phyloP scores from a whole-genome alignment of 192 early-diverging fungal genomes.

The Coemansia sp. region DNA sequence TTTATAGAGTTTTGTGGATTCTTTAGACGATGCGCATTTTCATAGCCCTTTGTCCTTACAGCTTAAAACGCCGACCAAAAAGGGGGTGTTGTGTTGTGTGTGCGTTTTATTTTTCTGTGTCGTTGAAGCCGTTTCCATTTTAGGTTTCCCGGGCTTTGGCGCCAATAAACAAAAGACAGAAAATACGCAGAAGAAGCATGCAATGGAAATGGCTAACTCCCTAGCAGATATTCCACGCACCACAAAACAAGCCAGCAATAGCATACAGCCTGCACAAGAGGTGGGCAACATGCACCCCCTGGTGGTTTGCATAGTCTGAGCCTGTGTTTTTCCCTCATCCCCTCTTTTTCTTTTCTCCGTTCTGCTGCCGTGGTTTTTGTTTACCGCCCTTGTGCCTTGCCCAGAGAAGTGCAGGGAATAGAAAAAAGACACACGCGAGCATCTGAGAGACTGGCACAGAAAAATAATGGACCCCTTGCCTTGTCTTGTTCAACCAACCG shows the following conservation, averaged over 20 bases:
- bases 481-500: not conserved
- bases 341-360: not conserved
- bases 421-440: conserved; percentile 5
- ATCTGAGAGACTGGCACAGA: not conserved
- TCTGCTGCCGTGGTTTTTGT: not conserved
- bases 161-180: conserved; percentile 1
- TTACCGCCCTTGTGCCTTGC: not conserved
- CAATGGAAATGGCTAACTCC: conserved; percentile 8
- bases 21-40: not conserved
- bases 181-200: conserved; percentile 1
- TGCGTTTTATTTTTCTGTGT: not conserved
- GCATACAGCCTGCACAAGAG: not conserved
- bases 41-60: not conserved
- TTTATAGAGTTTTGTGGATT: conserved; percentile 6
- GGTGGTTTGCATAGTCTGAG: not conserved
- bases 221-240: not conserved
- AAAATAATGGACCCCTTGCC: not conserved
- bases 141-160: not conserved
- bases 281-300: not conserved
- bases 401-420: not conserved
- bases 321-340: not conserved
- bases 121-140: not conserved
- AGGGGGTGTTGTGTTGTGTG: too few relatives aligned
- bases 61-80: too few relatives aligned
- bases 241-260: not conserved